These are phyloP conservation scores for Apiospora phragmitis DNA, from an alignment of 2,329 filamentous ascomycete genomes.

Conservation along the genomic window DNA sequence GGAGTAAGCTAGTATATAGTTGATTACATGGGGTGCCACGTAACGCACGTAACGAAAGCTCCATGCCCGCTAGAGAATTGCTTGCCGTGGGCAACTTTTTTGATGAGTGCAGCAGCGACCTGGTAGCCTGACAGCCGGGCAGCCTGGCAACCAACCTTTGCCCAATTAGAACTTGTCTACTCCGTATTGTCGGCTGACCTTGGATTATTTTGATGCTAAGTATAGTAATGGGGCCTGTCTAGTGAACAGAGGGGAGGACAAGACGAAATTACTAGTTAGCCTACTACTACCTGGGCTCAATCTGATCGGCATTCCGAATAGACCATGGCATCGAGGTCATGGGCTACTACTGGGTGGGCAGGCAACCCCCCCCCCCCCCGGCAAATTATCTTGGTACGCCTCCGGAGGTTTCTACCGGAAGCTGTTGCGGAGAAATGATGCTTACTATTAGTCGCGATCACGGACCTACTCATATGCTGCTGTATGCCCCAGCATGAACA, in stretches of 20 bases:
- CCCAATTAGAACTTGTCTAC: background rate
- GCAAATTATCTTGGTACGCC: background rate
- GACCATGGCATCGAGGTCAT: background rate
- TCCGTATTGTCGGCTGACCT: background rate
- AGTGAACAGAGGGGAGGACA: background rate
- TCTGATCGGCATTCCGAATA: background rate
- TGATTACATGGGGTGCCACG: background rate
- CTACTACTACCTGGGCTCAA: background rate
- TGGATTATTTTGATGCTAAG: background rate
- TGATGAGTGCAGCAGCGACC: background rate
- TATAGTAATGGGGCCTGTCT: background rate
- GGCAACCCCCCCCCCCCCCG: background rate
- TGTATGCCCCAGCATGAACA: no score
- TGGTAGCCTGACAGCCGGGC: background rate
- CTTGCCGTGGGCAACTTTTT: background rate
- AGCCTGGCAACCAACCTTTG: background rate
- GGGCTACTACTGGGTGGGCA: background rate
- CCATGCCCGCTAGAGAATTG: background rate
- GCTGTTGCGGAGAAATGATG: background rate
- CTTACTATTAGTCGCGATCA: background rate
- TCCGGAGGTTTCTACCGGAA: background rate
- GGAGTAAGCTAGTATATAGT: background rate
- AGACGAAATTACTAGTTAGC: background rate
- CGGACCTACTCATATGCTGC: no score
- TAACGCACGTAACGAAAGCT: background rate